Percentiles rank a stretch among this genome's conserved stretches.
Conservation (phyloP, 108 stramenopile species). For the Pseudonitzschia pungens region DNA sequence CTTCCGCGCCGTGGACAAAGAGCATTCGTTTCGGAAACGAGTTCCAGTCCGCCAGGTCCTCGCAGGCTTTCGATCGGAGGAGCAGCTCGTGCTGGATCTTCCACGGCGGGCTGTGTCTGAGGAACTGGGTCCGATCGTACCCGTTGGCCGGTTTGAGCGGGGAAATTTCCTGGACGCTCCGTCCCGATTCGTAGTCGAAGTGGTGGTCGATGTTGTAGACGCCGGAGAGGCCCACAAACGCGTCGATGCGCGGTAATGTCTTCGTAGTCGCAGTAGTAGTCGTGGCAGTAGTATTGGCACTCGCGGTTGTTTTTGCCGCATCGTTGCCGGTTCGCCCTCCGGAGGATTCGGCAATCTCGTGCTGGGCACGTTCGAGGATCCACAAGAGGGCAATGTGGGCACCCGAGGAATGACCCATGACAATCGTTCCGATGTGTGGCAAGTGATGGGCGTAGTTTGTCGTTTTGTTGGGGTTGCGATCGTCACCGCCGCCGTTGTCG, state of each 20-base stretch:
- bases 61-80: not conserved
- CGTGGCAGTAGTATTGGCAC: not conserved
- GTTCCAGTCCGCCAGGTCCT: not conserved
- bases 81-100: slow-evolving; percentile 34
- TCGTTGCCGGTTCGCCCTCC: not conserved
- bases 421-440: slow-evolving; percentile 39
- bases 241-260: slow-evolving; percentile 17
- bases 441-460: not conserved
- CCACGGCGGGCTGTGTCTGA: slow-evolving; percentile 49
- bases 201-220: slow-evolving; percentile 79
- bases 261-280: not conserved
- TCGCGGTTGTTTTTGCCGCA: slow-evolving; percentile 8
- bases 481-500: not conserved
- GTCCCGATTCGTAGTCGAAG: slow-evolving; percentile 83
- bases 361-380: slow-evolving; percentile 49
- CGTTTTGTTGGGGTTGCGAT: not conserved
- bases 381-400: slow-evolving; percentile 74
- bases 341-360: not conserved
- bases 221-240: slow-evolving; percentile 71
- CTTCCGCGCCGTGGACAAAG: slow-evolving; percentile 83
- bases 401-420: slow-evolving; percentile 78
- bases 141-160: slow-evolving; percentile 80
- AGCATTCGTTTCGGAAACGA: slow-evolving; percentile 41
- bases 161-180: slow-evolving; percentile 81
- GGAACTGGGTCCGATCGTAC: slow-evolving; percentile 55